Base-by-base conservation (phyloP, 345 rosid genomes). In the Syzygium aqueum region DNA sequence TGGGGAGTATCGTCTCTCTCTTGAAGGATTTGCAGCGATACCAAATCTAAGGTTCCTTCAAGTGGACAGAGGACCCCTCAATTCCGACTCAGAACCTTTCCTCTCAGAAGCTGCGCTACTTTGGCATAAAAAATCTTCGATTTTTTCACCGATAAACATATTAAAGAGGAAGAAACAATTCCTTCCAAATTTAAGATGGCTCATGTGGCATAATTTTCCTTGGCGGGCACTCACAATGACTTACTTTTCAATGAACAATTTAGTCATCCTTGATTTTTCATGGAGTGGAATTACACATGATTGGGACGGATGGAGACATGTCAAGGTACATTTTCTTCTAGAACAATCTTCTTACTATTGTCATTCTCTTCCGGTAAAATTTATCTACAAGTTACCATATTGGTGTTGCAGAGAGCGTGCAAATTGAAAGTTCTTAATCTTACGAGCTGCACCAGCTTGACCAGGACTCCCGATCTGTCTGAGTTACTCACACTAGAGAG, bases 161-260 rank as follows among this genome's bases (percentile, higher is more conserved):
- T 52, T 52, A 1, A 6, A 16, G 16, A 16, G 19, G 54, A 52
- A 52, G 21, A 16, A 52, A 16, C 33, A n/a, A 1, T 0, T 61
- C 33, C 33, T 61, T n/a, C 73, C 73, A 61, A 61, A 61, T 61
- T 61, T 61, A n/a, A 61, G 37, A 61, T n/a, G 19, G 19, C 37
- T n/a, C 2, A 61, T 61, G 19, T 61, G 73, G 73, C 73, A 61
- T 61, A 2, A 1, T 61, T 61, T n/a, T 61, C 37, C 73, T 61
- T 0, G 19, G 73, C 1, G 4, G 5, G 19, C 37, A n/a, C 37
- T n/a, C 4, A 0, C 4, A 0, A n/a, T n/a, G 37, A n/a, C 33
- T 61, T 61, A n/a, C 19, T 61, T 61, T 6, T n/a, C 73, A 13
- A n/a, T 61, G 73, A 61, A 1, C 37, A 61, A n/a, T 0, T 61